These are phyloP conservation scores for Ogataea henricii DNA, from an alignment of 805 yeast genomes.

Conservation along the genomic window DNA sequence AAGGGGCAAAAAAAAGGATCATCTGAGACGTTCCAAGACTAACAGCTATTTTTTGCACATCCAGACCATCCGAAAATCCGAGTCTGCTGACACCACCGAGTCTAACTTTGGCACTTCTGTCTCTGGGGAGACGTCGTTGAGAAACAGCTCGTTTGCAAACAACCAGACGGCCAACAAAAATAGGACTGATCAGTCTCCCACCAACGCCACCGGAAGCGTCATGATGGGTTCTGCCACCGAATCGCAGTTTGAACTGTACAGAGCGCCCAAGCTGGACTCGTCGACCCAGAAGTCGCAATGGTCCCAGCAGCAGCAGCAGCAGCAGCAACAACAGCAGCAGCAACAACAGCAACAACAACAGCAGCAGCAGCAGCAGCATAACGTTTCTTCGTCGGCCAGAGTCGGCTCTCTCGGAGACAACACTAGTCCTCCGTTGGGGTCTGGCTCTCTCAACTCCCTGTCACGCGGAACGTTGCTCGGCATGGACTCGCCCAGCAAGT, in stretches of 20 bases:
- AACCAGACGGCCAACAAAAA: conserved; percentile 10
- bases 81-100: conserved; percentile 24
- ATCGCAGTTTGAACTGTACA: conserved; percentile 18
- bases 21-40: background rate
- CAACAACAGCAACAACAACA: conserved; percentile 7
- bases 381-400: conserved; percentile 8
- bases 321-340: conserved; percentile 11
- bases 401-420: conserved; percentile 8
- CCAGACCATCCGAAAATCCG: conserved; percentile 19
- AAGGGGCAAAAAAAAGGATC: conserved; percentile 8
- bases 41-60: background rate
- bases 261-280: conserved; percentile 12
- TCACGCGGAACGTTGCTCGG: conserved; percentile 16
- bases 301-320: conserved; percentile 11
- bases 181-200: conserved; percentile 11
- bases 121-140: conserved; percentile 18
- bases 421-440: conserved; percentile 5
- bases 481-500: conserved; percentile 15
- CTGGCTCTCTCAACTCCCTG: conserved; percentile 9
- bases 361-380: conserved; percentile 11
- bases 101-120: conserved; percentile 25
- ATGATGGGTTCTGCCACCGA: conserved; percentile 10
- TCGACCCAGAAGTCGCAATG: conserved; percentile 11
- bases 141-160: conserved; percentile 13
- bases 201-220: conserved; percentile 1